These are phyloP conservation scores for Fraxinus quadrangulata DNA, from an alignment of 257 asterid genomes.

Conservation along the genomic window DNA sequence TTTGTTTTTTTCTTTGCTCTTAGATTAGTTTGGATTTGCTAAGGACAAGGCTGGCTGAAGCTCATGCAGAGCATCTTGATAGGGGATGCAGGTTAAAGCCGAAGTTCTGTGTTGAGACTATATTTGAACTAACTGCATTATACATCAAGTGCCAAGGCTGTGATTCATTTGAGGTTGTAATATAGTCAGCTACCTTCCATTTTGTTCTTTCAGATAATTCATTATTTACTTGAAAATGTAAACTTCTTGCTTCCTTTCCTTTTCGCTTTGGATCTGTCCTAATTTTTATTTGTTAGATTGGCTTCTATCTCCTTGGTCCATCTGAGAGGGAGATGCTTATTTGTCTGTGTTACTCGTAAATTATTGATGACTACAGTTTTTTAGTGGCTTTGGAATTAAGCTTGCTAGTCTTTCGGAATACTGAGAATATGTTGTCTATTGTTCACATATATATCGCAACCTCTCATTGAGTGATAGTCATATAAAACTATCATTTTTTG, in stretches of 20 bases:
- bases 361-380: not conserved
- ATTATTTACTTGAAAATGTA: constrained; percentile 1
- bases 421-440: not conserved
- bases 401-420: not conserved
- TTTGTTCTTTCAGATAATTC: not conserved
- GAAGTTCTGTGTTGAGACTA: constrained; percentile 65
- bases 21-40: constrained; percentile 69
- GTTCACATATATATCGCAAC: not conserved
- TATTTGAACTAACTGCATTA: constrained; percentile 69
- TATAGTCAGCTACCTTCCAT: constrained; percentile 36
- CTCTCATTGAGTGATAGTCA: too few relatives aligned
- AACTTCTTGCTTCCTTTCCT: not conserved
- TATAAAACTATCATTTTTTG: too few relatives aligned
- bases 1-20: constrained; percentile 13
- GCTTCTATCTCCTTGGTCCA: not conserved
- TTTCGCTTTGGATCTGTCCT: not conserved
- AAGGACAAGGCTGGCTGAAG: constrained; percentile 68
- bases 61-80: constrained; percentile 77
- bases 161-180: constrained; percentile 67
- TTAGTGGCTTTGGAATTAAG: not conserved
- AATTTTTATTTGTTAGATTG: not conserved
- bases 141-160: constrained; percentile 78
- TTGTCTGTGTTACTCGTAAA: too few relatives aligned
- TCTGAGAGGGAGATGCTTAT: not conserved
- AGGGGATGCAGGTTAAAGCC: constrained; percentile 81